Conservation (phyloP, 2,329 filamentous ascomycete species). For the Fonsecaea multimorphosa region DNA sequence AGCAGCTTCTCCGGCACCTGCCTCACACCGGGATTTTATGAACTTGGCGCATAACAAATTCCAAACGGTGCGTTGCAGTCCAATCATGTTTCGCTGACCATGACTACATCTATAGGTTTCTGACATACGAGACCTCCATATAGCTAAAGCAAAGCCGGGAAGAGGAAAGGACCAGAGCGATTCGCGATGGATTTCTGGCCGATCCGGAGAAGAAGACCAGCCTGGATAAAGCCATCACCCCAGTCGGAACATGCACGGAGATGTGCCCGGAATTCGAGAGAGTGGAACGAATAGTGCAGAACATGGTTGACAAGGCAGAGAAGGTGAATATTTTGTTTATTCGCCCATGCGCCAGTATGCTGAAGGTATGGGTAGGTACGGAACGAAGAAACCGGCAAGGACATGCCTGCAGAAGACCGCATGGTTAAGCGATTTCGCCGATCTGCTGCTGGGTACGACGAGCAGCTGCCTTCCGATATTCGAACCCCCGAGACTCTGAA, state of each 20-base stretch:
- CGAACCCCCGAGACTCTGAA: conserved; percentile 60
- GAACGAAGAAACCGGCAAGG: conserved; percentile 33
- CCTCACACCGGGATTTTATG: conserved; percentile 33
- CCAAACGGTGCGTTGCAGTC: conserved; percentile 35
- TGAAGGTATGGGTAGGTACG: conserved; percentile 30
- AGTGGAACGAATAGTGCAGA: conserved; percentile 66
- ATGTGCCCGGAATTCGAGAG: conserved; percentile 71
- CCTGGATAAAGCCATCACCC: conserved; percentile 65
- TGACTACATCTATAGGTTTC: conserved; percentile 33
- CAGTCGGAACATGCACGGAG: conserved; percentile 65
- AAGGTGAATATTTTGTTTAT: conserved; percentile 52
- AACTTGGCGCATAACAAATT: conserved; percentile 30
- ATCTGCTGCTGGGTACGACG: conserved; percentile 67
- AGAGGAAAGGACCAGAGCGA: conserved; percentile 58
- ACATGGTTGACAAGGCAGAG: conserved; percentile 66
- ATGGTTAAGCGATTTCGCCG: conserved; percentile 71
- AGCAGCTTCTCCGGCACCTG: conserved; percentile 27
- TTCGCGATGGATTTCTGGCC: conserved; percentile 60
- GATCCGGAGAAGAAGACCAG: conserved; percentile 67
- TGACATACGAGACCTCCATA: conserved; percentile 39
- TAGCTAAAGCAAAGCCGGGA: conserved; percentile 59
- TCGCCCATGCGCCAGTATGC: neutral
- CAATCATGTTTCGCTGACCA: conserved; percentile 34
- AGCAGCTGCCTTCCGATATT: conserved; percentile 68
- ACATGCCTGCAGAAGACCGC: conserved; percentile 55